phyloP scores from a whole-genome alignment of 257 asterid species.

The Forsythia suspensa region DNA sequence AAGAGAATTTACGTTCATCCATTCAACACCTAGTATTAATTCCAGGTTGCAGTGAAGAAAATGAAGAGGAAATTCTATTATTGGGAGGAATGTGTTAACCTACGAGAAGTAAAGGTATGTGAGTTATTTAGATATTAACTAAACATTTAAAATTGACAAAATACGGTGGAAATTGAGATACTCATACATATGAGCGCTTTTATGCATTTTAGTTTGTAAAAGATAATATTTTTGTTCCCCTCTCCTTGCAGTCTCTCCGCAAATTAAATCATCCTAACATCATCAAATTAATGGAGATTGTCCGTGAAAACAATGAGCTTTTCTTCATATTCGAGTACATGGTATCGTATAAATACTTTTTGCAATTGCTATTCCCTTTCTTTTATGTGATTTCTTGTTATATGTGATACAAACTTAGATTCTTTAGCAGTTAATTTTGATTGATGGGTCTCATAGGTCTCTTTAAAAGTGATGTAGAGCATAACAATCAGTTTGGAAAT shows the following conservation, averaged over 20 bases:
- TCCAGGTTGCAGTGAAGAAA: conserved; percentile 92
- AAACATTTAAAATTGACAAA: conserved; percentile 15
- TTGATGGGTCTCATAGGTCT: not conserved
- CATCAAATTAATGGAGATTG: conserved; percentile 93
- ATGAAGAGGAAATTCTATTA: conserved; percentile 87
- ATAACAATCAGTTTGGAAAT: not conserved
- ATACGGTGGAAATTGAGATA: not conserved
- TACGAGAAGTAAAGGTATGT: conserved; percentile 85
- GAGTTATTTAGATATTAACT: conserved; percentile 11
- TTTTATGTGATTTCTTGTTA: not conserved
- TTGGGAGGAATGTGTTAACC: conserved; percentile 89
- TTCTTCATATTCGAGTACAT: conserved; percentile 93
- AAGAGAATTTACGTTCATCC: not conserved
- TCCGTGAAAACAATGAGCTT: conserved; percentile 85
- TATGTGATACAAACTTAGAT: conserved; percentile 1
- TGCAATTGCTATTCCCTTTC: conserved; percentile 14
- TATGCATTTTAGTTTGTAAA: conserved; percentile 14
- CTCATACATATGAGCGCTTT: not conserved
- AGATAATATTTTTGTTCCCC: conserved; percentile 18
- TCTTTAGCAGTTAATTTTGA: not conserved
- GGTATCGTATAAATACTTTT: conserved; percentile 46
- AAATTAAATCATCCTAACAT: conserved; percentile 81
- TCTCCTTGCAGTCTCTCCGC: conserved; percentile 70
- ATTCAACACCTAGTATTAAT: conserved; percentile 20
- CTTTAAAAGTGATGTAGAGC: conserved; percentile 4